Percentiles rank a stretch among this genome's conserved stretches.
These are phyloP conservation scores for Hortaea sp. DNA, from an alignment of 2,329 filamentous ascomycete genomes.

Conservation along the genomic window DNA sequence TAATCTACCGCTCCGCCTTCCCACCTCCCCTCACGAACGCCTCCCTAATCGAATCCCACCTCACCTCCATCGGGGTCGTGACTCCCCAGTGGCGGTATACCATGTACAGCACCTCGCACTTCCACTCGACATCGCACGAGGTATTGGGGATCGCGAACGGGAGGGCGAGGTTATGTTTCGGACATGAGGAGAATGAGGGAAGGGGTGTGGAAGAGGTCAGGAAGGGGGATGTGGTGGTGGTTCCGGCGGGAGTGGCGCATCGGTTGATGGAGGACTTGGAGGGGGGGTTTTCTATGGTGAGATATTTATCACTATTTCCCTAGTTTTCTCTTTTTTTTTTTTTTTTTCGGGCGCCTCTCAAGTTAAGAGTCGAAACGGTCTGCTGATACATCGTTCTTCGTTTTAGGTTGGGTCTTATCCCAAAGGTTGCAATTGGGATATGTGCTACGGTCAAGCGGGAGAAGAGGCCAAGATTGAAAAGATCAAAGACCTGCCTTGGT, in stretches of 20 bases:
- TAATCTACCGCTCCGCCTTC: conserved; percentile 57
- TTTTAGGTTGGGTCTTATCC: conserved; percentile 47
- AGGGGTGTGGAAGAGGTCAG: conserved; percentile 46
- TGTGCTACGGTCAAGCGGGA: conserved; percentile 55
- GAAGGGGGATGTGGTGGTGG: conserved; percentile 53
- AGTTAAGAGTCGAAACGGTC: not conserved
- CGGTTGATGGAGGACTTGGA: conserved; percentile 48
- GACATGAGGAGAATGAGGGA: conserved; percentile 46
- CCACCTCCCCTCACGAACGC: conserved; percentile 30
- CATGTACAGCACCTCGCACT: conserved; percentile 58
- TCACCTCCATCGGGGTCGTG: conserved; percentile 45
- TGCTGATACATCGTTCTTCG: too few relatives aligned
- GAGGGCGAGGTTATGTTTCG: conserved; percentile 54
- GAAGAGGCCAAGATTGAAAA: conserved; percentile 44
- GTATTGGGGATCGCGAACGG: conserved; percentile 52
- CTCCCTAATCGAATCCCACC: conserved; percentile 46
- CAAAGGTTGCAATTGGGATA: conserved; percentile 50
- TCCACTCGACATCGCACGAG: conserved; percentile 58
- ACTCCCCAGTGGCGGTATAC: conserved; percentile 57
- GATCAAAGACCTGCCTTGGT: conserved; percentile 46
- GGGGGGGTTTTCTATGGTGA: conserved; percentile 53
- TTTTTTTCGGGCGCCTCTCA: not conserved
- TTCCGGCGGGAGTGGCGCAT: conserved; percentile 58
- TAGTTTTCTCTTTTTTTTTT: not conserved
- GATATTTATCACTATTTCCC: too few relatives aligned